Conservation (phyloP, 768 basidiomycete genomes). For the Porphyrellus cyaneotinctus region DNA sequence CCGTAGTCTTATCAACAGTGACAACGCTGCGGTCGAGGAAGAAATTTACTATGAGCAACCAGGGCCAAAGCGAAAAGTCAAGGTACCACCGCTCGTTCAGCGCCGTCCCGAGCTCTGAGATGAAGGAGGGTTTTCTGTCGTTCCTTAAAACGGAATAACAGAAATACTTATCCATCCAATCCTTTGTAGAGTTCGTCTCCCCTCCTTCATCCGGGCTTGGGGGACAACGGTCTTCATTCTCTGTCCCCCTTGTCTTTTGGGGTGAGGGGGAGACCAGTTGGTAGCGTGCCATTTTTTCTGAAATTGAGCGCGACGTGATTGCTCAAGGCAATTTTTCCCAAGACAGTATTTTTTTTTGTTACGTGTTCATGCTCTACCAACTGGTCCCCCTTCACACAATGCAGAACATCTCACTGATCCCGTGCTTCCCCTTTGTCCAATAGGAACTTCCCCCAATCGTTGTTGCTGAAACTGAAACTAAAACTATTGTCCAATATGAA, state of each 20-base stretch:
- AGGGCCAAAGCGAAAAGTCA: conserved; percentile 70
- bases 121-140: conserved; percentile 69
- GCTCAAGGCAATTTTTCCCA: conserved; percentile 31
- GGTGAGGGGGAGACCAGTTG: conserved; percentile 36
- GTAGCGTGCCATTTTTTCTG: conserved; percentile 12
- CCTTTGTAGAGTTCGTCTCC: conserved; percentile 72
- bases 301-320: conserved; percentile 32
- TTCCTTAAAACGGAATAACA: conserved; percentile 28
- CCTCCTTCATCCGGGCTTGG: conserved; percentile 90
- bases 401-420: conserved; percentile 34
- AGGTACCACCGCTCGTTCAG: conserved; percentile 81
- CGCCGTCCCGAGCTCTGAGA: conserved; percentile 93
- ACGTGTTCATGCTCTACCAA: conserved; percentile 27
- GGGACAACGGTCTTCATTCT: conserved; percentile 70
- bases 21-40: conserved; percentile 66
- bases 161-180: conserved; percentile 30
- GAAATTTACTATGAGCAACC: conserved; percentile 76
- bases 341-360: conserved; percentile 11
- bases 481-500: conserved; percentile 53
- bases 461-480: conserved; percentile 54
- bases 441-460: conserved; percentile 42
- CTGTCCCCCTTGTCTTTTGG: conserved; percentile 66
- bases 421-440: conserved; percentile 15
- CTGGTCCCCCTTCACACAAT: conserved; percentile 36
- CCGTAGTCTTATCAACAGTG: conserved; percentile 65